Base-by-base conservation (phyloP, 129 eudicot species). In the Tagetes patula region DNA sequence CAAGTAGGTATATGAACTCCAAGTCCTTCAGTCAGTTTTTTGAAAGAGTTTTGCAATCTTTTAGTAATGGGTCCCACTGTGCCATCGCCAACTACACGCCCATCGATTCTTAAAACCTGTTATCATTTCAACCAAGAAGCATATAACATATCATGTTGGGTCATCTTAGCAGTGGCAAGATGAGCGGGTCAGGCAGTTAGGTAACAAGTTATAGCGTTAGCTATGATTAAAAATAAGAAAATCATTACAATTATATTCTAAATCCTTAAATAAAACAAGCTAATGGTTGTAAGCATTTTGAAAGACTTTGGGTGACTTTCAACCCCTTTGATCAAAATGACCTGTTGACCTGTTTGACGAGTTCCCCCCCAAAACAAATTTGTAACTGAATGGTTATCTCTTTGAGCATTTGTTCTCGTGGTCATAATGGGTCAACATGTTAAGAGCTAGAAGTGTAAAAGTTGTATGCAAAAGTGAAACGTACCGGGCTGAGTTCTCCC, bases 401-500 rank as follows among this genome's bases (percentile, higher is more conserved):
- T n/a, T 13, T 13, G 27, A 52, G 31, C 14, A 53, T 33, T 58
- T 58, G 5, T 32, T 32, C 33, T 54, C 27, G 34, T 54, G 34
- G 27, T 54, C 60, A 54, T 54, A 1, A 54, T 54, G 60, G 20
- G 3, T 54, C 27, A 54, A 30, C 2, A 1, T 5, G 3, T 27
- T 31, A 0, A 30, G 13, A 4, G 20, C 30, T 20, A 27, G 34
- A 20, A 14, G 2, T 61, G 34, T 36, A 10, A 4, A 61, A 34
- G 9, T 36, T 12, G 30, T 30, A 36, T 36, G 50, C 33, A 14
- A 58, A 40, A 56, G 20, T 75, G 65, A 36, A 62, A 87, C 89
- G 37, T 90, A 94, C 99, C 73, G 99, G 97, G 79, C 91, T 90
- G 58, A 94, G 93, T 77, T 91, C 97, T 78, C 95, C 97, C 91